phyloP scores from a whole-genome alignment of 1,139 yeast genomes.

The Pichia sp. region DNA sequence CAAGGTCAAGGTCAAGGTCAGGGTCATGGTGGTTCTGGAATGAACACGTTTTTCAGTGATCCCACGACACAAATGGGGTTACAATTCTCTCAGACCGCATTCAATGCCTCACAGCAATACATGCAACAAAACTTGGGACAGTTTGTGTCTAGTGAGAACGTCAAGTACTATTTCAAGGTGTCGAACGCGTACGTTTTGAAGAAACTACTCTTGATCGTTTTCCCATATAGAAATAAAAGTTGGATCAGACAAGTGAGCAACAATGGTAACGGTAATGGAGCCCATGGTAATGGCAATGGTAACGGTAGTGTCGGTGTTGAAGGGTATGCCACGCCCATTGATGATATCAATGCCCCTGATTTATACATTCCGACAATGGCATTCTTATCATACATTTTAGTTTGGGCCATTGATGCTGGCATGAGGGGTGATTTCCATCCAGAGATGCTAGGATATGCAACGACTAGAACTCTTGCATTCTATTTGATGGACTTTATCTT shows the following conservation, averaged over 20 bases:
- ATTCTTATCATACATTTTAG: slow-evolving; percentile 75
- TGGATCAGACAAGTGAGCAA: slow-evolving; percentile 53
- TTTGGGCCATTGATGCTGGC: slow-evolving; percentile 84
- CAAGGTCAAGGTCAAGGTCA: background rate
- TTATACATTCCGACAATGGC: slow-evolving; percentile 95
- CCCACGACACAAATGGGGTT: slow-evolving; percentile 83
- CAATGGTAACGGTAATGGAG: slow-evolving; percentile 23
- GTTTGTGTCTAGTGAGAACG: slow-evolving; percentile 43
- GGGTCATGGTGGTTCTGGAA: slow-evolving; percentile 1
- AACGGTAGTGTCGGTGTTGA: slow-evolving; percentile 30
- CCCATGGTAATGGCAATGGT: slow-evolving; percentile 13
- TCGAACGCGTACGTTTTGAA: slow-evolving; percentile 78
- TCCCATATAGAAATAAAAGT: slow-evolving; percentile 81
- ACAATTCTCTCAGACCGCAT: slow-evolving; percentile 82
- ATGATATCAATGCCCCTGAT: slow-evolving; percentile 93
- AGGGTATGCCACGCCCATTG: slow-evolving; percentile 62
- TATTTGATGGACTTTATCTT: slow-evolving; percentile 62
- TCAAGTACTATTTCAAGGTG: slow-evolving; percentile 85
- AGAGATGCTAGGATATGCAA: slow-evolving; percentile 78
- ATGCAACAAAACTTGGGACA: slow-evolving; percentile 63
- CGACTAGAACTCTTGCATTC: slow-evolving; percentile 87
- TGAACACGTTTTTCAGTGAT: slow-evolving; percentile 52
- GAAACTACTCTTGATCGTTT: slow-evolving; percentile 65
- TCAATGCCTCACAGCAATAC: slow-evolving; percentile 64
- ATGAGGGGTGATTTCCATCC: slow-evolving; percentile 90